These are phyloP conservation scores for Coix lacrymajobi DNA, from an alignment of 176 grass and related monocot species.

Conservation along the genomic window DNA sequence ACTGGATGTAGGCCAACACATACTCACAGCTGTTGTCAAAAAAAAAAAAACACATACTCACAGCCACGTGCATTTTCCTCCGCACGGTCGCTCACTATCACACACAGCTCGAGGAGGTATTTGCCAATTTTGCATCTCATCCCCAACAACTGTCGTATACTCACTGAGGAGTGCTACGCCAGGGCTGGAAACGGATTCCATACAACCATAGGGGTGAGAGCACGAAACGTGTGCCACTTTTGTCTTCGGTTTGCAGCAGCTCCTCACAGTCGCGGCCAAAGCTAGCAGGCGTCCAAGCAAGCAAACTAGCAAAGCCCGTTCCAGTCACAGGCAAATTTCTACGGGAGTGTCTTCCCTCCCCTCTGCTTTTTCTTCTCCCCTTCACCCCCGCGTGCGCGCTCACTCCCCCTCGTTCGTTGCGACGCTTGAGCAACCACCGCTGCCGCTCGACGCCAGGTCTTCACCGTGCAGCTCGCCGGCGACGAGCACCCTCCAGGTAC, in stretches of 20 bases:
- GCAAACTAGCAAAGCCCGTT: not conserved
- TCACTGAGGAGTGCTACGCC: no score
- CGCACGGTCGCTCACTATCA: not conserved
- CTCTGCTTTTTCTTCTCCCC: not conserved
- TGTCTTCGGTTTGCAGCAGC: not conserved
- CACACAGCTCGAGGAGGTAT: not conserved
- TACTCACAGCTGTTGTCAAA: no score
- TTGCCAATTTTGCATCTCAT: not conserved
- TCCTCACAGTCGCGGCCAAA: not conserved
- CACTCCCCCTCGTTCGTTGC: not conserved
- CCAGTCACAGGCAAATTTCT: not conserved
- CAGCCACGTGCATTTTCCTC: no score
- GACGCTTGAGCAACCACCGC: not conserved
- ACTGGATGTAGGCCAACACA: no score
- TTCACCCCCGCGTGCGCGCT: not conserved
- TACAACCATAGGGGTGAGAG: rapidly evolving
- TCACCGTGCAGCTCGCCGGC: not conserved
- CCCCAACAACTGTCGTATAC: not conserved
- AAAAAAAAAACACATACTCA: no score
- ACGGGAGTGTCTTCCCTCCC: not conserved
- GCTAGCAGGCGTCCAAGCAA: not conserved
- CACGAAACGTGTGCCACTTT: conserved; percentile 30
- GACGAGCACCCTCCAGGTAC: not conserved
- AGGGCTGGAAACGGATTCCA: not conserved
- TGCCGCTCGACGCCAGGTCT: not conserved